phyloP scores from a whole-genome alignment of 2,329 filamentous ascomycete genomes.

The Cadophora sp. region DNA sequence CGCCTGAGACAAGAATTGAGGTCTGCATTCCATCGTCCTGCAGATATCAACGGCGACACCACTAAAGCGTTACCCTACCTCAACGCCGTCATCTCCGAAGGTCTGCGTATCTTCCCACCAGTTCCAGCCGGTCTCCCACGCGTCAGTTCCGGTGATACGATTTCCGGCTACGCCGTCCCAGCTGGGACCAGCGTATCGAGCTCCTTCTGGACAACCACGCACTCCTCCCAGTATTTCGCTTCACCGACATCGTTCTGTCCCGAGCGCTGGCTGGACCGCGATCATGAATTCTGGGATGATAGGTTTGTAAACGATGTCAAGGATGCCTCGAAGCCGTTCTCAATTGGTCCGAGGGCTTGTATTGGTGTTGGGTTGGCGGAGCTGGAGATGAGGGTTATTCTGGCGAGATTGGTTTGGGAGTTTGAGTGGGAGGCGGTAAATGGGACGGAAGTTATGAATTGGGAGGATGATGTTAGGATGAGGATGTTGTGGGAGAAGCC shows the following conservation, averaged over 20 bases:
- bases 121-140: constrained; percentile 21
- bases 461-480: constrained; percentile 17
- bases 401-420: constrained; percentile 36
- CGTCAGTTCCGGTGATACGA: constrained; percentile 15
- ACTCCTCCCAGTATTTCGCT: constrained; percentile 24
- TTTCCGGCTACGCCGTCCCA: constrained; percentile 24
- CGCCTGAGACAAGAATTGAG: background rate
- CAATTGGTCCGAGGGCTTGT: constrained; percentile 33
- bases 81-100: constrained; percentile 23
- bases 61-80: constrained; percentile 20
- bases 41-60: constrained; percentile 1
- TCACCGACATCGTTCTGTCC: constrained; percentile 40
- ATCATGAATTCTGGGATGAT: background rate
- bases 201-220: constrained; percentile 13
- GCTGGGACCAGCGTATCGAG: constrained; percentile 17
- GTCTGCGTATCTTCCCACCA: constrained; percentile 23
- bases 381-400: constrained; percentile 33
- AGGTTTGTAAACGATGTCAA: constrained; percentile 29
- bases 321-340: constrained; percentile 32
- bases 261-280: constrained; percentile 46
- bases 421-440: constrained; percentile 29
- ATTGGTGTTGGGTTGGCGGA: constrained; percentile 34
- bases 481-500: constrained; percentile 27
- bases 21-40: background rate
- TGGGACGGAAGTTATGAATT: constrained; percentile 21